Conservation (phyloP, 2,329 filamentous ascomycete genomes). For the Phaeosphaeria sp. region DNA sequence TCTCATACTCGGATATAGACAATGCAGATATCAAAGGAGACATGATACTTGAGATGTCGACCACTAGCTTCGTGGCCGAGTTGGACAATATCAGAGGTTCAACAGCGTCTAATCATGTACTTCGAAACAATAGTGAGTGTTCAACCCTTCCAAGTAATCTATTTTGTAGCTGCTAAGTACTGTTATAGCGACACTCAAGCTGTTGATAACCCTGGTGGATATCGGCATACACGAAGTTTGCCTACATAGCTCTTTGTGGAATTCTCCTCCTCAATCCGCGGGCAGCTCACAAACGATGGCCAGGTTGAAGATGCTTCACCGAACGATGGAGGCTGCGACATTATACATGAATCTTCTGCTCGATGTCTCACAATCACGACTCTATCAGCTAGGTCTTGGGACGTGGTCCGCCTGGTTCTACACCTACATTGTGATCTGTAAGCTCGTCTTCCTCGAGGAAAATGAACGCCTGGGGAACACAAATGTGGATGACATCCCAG, state of each 20-base stretch:
- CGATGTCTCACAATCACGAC: slow-evolving; percentile 5
- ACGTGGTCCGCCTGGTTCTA: slow-evolving; percentile 32
- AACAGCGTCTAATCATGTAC: neutral
- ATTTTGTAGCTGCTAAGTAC: neutral
- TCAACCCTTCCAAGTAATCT: no score
- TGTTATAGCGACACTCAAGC: neutral
- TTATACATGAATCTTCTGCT: slow-evolving; percentile 20
- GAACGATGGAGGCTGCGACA: slow-evolving; percentile 16
- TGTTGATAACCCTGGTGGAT: slow-evolving; percentile 7
- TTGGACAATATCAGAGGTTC: slow-evolving; percentile 14
- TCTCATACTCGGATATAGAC: slow-evolving; percentile 32
- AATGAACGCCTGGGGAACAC: slow-evolving; percentile 23
- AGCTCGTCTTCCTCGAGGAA: slow-evolving; percentile 30
- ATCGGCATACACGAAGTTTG: slow-evolving; percentile 29
- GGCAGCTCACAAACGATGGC: neutral
- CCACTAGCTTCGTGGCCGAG: slow-evolving; percentile 22
- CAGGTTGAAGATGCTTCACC: slow-evolving; percentile 16
- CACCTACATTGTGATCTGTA: slow-evolving; percentile 30
- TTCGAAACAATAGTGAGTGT: slow-evolving; percentile 5
- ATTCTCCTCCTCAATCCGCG: neutral
- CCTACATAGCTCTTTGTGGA: slow-evolving; percentile 25
- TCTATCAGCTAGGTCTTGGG: slow-evolving; percentile 22
- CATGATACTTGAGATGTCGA: slow-evolving; percentile 21
- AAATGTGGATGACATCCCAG: slow-evolving; percentile 11
- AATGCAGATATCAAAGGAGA: slow-evolving; percentile 26